phyloP scores from a whole-genome alignment of 768 basidiomycete genomes.

The Lactarius hatsudake region DNA sequence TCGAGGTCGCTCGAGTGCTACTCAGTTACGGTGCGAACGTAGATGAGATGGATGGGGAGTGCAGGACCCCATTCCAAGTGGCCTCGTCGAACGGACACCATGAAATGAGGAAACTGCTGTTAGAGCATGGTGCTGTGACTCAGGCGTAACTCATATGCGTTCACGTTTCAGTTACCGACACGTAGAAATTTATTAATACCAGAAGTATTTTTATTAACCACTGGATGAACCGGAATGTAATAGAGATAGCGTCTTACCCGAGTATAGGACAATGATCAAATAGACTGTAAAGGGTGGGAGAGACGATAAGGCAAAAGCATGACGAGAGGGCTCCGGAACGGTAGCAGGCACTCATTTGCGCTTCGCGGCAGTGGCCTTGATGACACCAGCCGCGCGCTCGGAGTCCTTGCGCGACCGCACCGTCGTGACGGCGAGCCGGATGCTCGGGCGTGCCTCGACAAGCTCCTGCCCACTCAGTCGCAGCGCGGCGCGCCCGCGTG shows the following conservation, averaged over 20 bases:
- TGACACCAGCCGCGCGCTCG: conserved; percentile 41
- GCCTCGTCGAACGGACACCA: neutral
- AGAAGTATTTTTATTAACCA: no score
- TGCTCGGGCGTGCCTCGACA: conserved; percentile 75
- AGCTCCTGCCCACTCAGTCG: conserved; percentile 80
- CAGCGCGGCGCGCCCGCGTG: conserved; percentile 81
- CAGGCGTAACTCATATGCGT: neutral
- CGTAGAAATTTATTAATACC: no score
- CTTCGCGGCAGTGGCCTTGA: neutral
- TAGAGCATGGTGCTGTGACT: neutral
- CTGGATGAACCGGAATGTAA: no score
- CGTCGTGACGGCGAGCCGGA: conserved; percentile 76
- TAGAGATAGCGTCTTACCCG: no score
- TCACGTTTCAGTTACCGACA: neutral
- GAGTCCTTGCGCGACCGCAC: conserved; percentile 86
- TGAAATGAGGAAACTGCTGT: neutral
- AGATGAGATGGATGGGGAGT: neutral
- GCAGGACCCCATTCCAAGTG: neutral
- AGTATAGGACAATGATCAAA: no score
- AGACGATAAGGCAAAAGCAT: no score
- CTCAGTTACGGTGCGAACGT: neutral
- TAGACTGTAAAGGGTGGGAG: no score
- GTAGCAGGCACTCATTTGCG: conserved; percentile 50
- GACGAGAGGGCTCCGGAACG: no score
- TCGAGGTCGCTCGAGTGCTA: neutral